Percentiles rank a stretch among this genome's conserved stretches.
phyloP scores from a whole-genome alignment of 208 protist genomes.

The Leishmania guyanensis region DNA sequence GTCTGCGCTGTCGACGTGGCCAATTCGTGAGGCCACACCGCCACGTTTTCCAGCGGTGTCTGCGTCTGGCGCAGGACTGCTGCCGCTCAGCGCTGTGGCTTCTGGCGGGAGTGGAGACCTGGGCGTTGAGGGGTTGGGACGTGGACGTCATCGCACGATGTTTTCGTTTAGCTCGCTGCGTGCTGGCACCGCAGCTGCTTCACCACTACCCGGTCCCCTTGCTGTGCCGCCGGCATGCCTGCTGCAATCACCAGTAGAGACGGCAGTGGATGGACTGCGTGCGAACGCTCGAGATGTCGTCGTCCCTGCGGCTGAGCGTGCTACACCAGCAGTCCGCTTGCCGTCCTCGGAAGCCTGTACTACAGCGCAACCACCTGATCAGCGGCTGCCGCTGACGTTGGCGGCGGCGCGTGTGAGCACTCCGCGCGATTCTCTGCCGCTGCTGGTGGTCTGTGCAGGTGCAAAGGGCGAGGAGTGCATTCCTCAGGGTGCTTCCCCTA shows the following conservation, averaged over 20 bases:
- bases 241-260: background rate
- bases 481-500: background rate
- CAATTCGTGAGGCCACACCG: background rate
- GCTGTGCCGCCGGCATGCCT: background rate
- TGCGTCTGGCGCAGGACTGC: constrained; percentile 1
- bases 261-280: background rate
- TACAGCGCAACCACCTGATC: background rate
- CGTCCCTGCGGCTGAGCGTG: background rate
- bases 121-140: background rate
- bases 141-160: constrained; percentile 25
- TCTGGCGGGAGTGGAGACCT: background rate
- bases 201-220: background rate
- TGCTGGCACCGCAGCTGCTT: background rate
- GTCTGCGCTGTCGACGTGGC: constrained; percentile 10
- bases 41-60: constrained; percentile 1
- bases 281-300: background rate
- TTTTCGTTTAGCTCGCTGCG: constrained; percentile 24
- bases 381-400: background rate
- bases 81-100: background rate
- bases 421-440: background rate
- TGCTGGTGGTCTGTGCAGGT: background rate
- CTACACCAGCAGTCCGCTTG: background rate
- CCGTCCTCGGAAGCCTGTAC: background rate
- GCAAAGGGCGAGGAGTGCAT: background rate
- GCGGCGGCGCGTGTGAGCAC: background rate